These are phyloP conservation scores for Ganoderma meredithae DNA, from an alignment of 1,284 basidiomycete species.

Conservation along the genomic window DNA sequence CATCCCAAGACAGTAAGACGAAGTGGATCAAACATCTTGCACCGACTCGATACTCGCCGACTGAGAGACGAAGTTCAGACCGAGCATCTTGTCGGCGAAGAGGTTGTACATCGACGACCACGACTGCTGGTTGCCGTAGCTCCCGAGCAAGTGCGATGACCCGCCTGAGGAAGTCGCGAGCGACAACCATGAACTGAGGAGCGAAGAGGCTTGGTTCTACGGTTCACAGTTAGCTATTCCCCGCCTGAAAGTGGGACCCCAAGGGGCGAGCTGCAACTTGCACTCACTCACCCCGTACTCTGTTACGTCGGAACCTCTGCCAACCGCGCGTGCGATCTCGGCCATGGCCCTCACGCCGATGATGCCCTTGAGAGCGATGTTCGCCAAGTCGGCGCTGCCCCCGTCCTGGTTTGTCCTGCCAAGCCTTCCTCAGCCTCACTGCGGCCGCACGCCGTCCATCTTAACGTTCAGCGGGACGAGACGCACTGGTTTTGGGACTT, in stretches of 20 bases:
- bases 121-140: constrained; percentile 53
- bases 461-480: not conserved
- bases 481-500: constrained; percentile 58
- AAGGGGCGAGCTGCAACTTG: too few species aligned
- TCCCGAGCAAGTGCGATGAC: constrained; percentile 47
- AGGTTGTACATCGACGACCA: constrained; percentile 74
- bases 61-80: constrained; percentile 32
- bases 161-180: constrained; percentile 45
- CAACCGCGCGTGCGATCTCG: constrained; percentile 58
- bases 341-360: constrained; percentile 74
- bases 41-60: constrained; percentile 28
- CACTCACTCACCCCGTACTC: constrained; percentile 57
- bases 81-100: constrained; percentile 66
- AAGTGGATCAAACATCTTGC: not conserved
- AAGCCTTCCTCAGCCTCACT: not conserved
- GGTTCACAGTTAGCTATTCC: not conserved
- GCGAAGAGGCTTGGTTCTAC: constrained; percentile 29
- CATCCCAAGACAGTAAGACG: not conserved
- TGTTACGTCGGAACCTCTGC: constrained; percentile 50
- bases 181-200: constrained; percentile 36
- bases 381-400: constrained; percentile 61
- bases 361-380: constrained; percentile 77
- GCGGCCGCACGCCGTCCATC: too few species aligned
- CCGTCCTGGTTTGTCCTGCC: constrained; percentile 64
- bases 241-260: too few species aligned